Evolutionary conservation across 805 yeast genomes (phyloP).

Genomic region (Ogataea pilisensis): DNA sequence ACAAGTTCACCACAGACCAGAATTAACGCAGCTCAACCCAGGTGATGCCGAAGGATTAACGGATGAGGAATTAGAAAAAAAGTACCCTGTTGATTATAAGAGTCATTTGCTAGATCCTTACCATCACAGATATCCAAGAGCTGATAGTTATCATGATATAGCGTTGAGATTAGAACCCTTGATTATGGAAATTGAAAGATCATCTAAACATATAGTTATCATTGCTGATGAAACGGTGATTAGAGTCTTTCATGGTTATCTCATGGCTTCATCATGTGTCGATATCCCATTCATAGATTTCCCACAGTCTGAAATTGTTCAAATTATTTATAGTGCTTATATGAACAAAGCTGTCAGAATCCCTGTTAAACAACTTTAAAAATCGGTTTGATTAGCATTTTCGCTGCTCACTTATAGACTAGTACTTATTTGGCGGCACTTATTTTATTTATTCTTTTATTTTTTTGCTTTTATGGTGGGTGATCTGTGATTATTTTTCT

Average conservation of each 20-base stretch:
- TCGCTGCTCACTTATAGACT: not conserved
- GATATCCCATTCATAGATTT: slow-evolving; percentile 82
- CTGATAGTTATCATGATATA: slow-evolving; percentile 93
- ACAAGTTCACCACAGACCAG: slow-evolving; percentile 69
- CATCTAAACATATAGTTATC: slow-evolving; percentile 80
- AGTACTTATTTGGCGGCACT: no score
- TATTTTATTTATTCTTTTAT: no score
- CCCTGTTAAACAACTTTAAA: slow-evolving; percentile 3
- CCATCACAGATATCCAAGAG: slow-evolving; percentile 86
- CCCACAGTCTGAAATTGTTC: slow-evolving; percentile 79
- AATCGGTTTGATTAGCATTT: not conserved
- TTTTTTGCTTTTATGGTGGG: no score
- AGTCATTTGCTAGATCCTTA: slow-evolving; percentile 76
- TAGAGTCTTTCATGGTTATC: slow-evolving; percentile 86
- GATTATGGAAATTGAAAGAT: slow-evolving; percentile 88
- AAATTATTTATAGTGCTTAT: slow-evolving; percentile 83
- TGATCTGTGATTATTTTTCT: no score
- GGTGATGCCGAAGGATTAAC: slow-evolving; percentile 77
- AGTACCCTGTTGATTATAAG: slow-evolving; percentile 66
- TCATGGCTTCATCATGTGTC: slow-evolving; percentile 84
- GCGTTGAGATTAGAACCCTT: slow-evolving; percentile 93
- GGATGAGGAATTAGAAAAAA: slow-evolving; percentile 51
- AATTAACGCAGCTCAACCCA: slow-evolving; percentile 83
- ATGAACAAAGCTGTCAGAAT: slow-evolving; percentile 62
- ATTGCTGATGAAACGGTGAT: slow-evolving; percentile 92